Evolutionary conservation across 2,329 filamentous ascomycete species (phyloP), one percentile per base, ranked within the genome.

Genomic region (Tolypocladium endophyticum): DNA sequence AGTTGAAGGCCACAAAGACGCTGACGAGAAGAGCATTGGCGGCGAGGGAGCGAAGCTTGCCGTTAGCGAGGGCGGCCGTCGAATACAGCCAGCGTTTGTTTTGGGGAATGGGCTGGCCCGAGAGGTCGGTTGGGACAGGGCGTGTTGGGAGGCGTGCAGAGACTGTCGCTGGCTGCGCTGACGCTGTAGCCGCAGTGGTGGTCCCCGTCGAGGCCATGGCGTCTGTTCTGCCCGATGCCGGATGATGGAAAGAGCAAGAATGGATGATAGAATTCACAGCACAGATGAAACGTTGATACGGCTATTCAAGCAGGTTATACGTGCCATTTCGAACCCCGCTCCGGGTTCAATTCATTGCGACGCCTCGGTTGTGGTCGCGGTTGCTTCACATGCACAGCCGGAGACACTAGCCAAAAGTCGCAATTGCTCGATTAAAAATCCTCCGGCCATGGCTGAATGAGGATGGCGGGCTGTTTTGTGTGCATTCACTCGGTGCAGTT

Each of bases 61-160:
- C 55, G n/a, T 35, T 39, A 12, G 30, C 12, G 1, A 61, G 36
- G 38, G 62, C 53, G 1, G 61, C 39, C 14, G 62, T 60, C 12
- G 62, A 62, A 52, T 61, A 64, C 16, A 60, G 50, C 58, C 58
- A 64, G 57, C 62, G 56, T 25, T 59, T 38, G 45, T 39, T 57
- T 43, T 62, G 62, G 38, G 62, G 62, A 25, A 64, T 64, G 20
- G 59, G 45, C 8, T 58, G 41, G 43, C 61, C 62, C 3, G 28
- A 25, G n/a, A 64, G 59, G 55, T 64, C 62, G 2, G 14, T 47
- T n/a, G 62, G 62, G 9, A 64, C 58, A 20, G 25, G n/a, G 16
- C 57, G 52, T 18, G 55, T 45, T 12, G 57, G 47, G 28, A 33
- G 16, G 28, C 47, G 28, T 2, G 47, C 20, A 7, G 28, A n/a